Conservation (phyloP, 805 yeast species). For the Starmerella roubikii region DNA sequence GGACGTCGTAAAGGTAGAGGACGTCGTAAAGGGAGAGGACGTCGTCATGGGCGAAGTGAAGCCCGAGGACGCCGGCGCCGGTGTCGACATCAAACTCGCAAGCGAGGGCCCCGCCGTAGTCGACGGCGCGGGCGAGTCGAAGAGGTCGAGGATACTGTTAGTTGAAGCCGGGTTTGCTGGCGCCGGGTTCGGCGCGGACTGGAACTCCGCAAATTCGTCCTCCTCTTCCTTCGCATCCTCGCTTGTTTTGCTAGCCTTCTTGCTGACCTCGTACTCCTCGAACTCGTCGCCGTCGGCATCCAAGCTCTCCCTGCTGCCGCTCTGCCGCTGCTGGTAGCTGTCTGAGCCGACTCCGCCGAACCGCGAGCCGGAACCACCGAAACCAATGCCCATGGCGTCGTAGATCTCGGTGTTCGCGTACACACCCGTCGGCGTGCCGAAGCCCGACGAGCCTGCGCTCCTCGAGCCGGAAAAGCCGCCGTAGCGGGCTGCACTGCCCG, state of each 20-base stretch:
- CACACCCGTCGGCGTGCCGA: not conserved
- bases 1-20: constrained; percentile 7
- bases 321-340: constrained; percentile 21
- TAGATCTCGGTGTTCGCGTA: not conserved
- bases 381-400: not conserved
- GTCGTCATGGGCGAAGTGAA: no score
- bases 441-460: no score
- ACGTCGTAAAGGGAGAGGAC: not conserved
- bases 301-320: constrained; percentile 3
- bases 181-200: constrained; percentile 33
- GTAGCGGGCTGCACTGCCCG: constrained; percentile 28
- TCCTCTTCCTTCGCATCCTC: constrained; percentile 32
- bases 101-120: constrained; percentile 3
- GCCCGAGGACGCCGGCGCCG: no score
- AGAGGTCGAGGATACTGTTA: constrained; percentile 19
- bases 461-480: no score
- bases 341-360: constrained; percentile 28
- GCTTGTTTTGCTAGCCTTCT: constrained; percentile 4
- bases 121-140: constrained; percentile 14
- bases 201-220: constrained; percentile 54
- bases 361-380: constrained; percentile 22
- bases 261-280: constrained; percentile 26
- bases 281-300: constrained; percentile 27
- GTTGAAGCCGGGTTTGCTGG: constrained; percentile 16
- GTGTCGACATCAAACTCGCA: no score